Base-by-base conservation (phyloP, 2,329 filamentous ascomycete genomes). In the Fusarium sp. region DNA sequence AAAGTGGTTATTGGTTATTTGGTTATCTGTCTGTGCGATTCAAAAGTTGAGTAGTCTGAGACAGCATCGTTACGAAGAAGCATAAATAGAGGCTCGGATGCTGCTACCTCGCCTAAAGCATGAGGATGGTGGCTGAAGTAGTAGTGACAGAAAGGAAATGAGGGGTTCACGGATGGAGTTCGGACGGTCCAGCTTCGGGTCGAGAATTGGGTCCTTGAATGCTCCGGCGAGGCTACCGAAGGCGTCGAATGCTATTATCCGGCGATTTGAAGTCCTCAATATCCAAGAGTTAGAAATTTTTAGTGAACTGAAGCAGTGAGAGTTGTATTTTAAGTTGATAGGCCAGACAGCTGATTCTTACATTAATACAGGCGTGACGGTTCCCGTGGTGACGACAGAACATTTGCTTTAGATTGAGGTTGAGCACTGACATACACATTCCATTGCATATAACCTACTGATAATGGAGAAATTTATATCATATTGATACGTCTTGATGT, bases 91-190 rank as follows among this genome's bases (percentile, higher is more conserved):
- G 12, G 10, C 28, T 31, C 1, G 3, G 13, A n/a, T n/a, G 15
- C 1, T 22, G 22, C 7, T 18, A n/a, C 47, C 47, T 28, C 28
- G 47, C 28, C 26, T 8, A 15, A 14, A 12, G 6, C 20, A n/a
- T 17, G 14, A 4, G 9, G 14, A 48, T 17, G 20, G 28, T 33
- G 28, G 4, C 20, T 49, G 10, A 48, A 28, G 9, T 18, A 12
- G 26, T 26, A 28, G 20, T 22, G 26, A 5, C 12, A 15, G 8
- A 48, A 45, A 3, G 26, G 24, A 48, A 49, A 49, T 3, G 28
- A 49, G 47, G 15, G 47, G 47, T 49, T 48, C 18, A 28, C 47
- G 47, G 47, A 51, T 51, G 22, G 22, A 51, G 5, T 51, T 51
- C 47, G 47, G 47, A 18, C 47, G 47, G 47, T 13, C 47, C 22